Evolutionary conservation across 495 filamentous ascomycete species (phyloP), one percentile per base, ranked within the genome.

Genomic region (Aspergillus campestris): DNA sequence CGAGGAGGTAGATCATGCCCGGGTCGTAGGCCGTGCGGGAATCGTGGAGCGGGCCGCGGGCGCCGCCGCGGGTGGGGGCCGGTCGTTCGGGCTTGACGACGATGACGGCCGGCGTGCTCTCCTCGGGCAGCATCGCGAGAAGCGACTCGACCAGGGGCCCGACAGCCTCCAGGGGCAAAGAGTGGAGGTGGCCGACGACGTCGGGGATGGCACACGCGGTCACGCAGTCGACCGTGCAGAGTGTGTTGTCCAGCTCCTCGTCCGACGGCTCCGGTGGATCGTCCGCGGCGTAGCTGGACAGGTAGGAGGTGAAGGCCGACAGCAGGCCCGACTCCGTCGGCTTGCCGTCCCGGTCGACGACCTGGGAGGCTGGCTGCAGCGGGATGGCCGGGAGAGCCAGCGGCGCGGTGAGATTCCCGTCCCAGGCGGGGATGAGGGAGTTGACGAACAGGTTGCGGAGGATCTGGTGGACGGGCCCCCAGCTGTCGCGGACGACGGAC

Each of bases 231-330:
- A 95, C 89, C 0, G 94, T 91, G 60, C 85, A 89, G 11, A 97
- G 66, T 0, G 92, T 97, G 59, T 90, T 95, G 51, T 97, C 94
- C 38, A 99, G 72, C 61, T 99, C 92, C 56, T 97, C 92, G 44
- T 95, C 89, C 1, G 92, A 96, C 1, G 92, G 92, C 65, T 97
- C 94, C 6, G 92, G 92, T 8, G 92, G 92, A 52, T 99, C 92
- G 59, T 96, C 94, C 12, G 89, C 94, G 24, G 94, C 92, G 68
- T 97, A 96, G 60, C 89, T 96, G n/a, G 90, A 94, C 14, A 99
- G 86, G 51, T 96, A 97, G 5, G 87, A 94, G 1, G 90, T 89
- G 47, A 99, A 85, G 5, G 92, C 87, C 5, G 89, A 95, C 57
- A 99, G 84, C 14, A 99, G 72, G 6, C 94, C 89, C 3, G 79